Conservation (phyloP, 805 yeast genomes). For the Metschnikowia lachancei region DNA sequence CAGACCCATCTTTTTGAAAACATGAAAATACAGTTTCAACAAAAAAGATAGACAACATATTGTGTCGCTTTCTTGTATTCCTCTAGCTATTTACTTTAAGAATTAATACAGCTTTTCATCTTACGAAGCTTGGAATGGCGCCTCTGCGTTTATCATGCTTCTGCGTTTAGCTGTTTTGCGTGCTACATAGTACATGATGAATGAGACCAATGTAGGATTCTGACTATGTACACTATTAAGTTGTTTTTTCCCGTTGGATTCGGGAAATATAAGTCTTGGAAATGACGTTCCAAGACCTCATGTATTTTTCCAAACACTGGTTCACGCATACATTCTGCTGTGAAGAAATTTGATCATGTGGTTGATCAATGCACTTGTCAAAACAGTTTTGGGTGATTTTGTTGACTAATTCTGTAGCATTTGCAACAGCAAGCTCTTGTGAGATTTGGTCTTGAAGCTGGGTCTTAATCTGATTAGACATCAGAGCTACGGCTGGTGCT, state of each 20-base stretch:
- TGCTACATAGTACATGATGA: neutral
- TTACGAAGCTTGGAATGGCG: neutral
- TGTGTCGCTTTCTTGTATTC: no score
- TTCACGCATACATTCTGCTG: conserved; percentile 66
- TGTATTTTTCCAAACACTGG: conserved; percentile 80
- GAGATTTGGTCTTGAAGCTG: conserved; percentile 68
- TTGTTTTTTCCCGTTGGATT: conserved; percentile 46
- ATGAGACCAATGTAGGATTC: neutral
- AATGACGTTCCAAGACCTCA: conserved; percentile 86
- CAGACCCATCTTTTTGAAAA: neutral
- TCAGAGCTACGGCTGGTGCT: conserved; percentile 11
- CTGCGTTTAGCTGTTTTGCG: neutral
- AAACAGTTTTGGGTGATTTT: conserved; percentile 86
- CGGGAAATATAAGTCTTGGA: conserved; percentile 74
- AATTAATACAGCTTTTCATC: no score
- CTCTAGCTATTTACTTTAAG: no score
- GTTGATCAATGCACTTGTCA: conserved; percentile 67
- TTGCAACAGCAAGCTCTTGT: conserved; percentile 85
- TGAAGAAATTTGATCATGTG: conserved; percentile 47
- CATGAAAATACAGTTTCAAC: no score
- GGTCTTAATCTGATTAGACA: conserved; percentile 41
- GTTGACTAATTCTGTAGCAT: conserved; percentile 83
- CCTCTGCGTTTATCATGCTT: neutral
- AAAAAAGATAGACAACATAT: no score
- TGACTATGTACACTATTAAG: conserved; percentile 7